Evolutionary conservation across 345 rosid species (phyloP).

Genomic region (Excoecaria agallocha): DNA sequence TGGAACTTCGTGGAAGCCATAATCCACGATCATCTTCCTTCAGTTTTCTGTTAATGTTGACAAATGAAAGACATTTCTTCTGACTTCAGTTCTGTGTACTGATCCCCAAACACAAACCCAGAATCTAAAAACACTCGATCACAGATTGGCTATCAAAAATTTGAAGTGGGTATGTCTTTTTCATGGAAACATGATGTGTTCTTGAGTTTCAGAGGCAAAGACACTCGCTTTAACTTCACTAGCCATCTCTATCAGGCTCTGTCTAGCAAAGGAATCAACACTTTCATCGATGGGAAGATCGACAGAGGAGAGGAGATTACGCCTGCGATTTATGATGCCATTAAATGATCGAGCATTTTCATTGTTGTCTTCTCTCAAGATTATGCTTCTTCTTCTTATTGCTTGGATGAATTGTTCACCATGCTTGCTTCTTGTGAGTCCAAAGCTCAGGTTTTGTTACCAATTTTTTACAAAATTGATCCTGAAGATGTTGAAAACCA

Average conservation of each 20-base stretch:
- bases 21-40: too few species aligned
- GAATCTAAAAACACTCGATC: neutral
- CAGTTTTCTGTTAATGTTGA: too few species aligned
- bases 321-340: conserved; percentile 1
- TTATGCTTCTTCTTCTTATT: conserved; percentile 8
- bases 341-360: neutral
- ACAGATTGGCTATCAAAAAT: neutral
- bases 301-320: conserved; percentile 2
- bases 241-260: conserved; percentile 4
- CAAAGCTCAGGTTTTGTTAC: neutral
- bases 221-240: conserved; percentile 2
- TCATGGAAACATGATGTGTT: conserved; percentile 5
- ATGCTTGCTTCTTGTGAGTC: neutral
- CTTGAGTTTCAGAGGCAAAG: conserved; percentile 14
- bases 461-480: conserved; percentile 6
- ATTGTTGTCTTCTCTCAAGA: conserved; percentile 9
- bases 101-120: neutral
- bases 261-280: conserved; percentile 1
- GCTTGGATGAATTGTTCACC: conserved; percentile 13
- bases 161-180: neutral
- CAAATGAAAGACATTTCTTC: too few species aligned
- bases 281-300: conserved; percentile 3
- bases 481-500: conserved; percentile 9
- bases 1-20: too few species aligned
- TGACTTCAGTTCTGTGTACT: neutral